Base-by-base conservation (phyloP, 2,329 filamentous ascomycete genomes). In the Tolypocladium cylindrosporum region DNA sequence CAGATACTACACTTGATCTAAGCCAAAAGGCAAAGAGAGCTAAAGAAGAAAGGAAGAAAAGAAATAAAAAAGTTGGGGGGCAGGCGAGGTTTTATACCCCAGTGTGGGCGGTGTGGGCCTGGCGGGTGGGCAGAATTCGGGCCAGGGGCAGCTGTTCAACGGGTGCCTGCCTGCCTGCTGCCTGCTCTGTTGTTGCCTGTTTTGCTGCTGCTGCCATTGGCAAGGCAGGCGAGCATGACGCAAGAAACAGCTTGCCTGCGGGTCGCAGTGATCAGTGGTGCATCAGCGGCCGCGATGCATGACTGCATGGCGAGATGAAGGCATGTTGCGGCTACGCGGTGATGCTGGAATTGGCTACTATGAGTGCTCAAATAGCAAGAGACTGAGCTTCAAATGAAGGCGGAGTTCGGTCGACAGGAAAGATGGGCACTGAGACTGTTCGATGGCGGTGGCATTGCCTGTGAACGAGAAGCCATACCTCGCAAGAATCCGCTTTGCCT, bases 1-100 rank as follows among this genome's bases (percentile, higher is more conserved):
- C 88, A 90, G 87, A 90, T 91, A 91, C 88, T 91, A 90, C 87
- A 91, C 87, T 90, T 91, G 88, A 91, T 91, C 88, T 90, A 89
- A 89, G 84, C 84, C 81, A 84, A 80, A 80, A 78, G 77, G 72
- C 72, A 74, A 74, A 74, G 72, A 74, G 72, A 74, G 72, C 72
- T 75, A 68, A 70, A 62, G 71, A 71, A 61, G 65, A 71, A 71
- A 66, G 65, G 59, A 66, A 70, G 61, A 65, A 61, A 64, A 65
- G 55, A 63, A 65, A 53, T 59, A 4, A 31, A 61, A 60, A 57
- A 21, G 40, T 11, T 4, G 57, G 55, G 55, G 59, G 59, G n/a
- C 16, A 24, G 54, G 54, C 34, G 57, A n/a, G 55, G 27, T 13
- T 69, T 63, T 70, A 71, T 70, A 70, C 40, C n/a, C 10, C 41